Evolutionary conservation across 805 yeast species (phyloP).

Genomic region (Hanseniaspora lindneri): DNA sequence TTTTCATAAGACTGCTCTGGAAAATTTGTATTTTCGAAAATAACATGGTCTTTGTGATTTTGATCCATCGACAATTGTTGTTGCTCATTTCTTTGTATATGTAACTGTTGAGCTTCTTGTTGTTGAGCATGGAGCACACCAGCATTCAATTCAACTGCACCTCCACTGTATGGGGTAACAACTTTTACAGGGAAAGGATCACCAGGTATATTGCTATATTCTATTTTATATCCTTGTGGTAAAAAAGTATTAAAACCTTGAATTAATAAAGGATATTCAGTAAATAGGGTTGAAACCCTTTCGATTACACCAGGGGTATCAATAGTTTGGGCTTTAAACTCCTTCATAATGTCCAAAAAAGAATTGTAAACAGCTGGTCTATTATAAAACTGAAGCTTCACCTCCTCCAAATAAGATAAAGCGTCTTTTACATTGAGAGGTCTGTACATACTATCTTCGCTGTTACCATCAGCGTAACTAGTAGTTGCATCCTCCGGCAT

Average conservation of each 20-base stretch:
- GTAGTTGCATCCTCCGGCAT: too few relatives aligned
- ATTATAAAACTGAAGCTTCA: slow-evolving; percentile 77
- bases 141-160: slow-evolving; percentile 14
- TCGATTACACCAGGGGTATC: slow-evolving; percentile 98
- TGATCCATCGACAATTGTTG: slow-evolving; percentile 14
- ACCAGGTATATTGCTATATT: slow-evolving; percentile 76
- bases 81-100: slow-evolving; percentile 18
- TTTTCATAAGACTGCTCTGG: too few relatives aligned
- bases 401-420: slow-evolving; percentile 86
- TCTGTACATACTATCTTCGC: slow-evolving; percentile 36
- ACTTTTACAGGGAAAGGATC: slow-evolving; percentile 90
- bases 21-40: too few relatives aligned
- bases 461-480: slow-evolving; percentile 5
- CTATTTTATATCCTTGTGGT: slow-evolving; percentile 92
- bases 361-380: slow-evolving; percentile 95
- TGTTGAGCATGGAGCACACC: slow-evolving; percentile 24
- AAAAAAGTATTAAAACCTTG: slow-evolving; percentile 96
- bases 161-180: slow-evolving; percentile 86
- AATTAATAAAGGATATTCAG: slow-evolving; percentile 85
- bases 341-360: slow-evolving; percentile 96
- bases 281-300: slow-evolving; percentile 77
- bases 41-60: neutral
- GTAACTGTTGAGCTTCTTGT: slow-evolving; percentile 23
- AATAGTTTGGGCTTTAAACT: slow-evolving; percentile 87
- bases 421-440: slow-evolving; percentile 96